phyloP scores from a whole-genome alignment of 2,329 filamentous ascomycete species.

The Aureobasidium sp. region DNA sequence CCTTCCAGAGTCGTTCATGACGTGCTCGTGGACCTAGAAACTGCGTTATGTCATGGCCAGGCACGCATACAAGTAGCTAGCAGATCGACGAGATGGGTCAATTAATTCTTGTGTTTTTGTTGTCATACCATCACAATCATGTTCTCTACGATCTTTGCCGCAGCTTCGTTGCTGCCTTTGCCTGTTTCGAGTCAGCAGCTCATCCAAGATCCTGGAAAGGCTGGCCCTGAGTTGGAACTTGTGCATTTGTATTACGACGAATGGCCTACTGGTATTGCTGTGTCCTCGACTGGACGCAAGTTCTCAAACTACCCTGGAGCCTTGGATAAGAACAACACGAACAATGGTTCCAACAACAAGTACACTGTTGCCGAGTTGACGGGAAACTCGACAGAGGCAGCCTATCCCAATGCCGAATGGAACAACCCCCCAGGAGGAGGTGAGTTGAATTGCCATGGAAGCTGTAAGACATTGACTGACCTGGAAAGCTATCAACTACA shows the following conservation, averaged over 20 bases:
- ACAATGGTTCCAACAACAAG: conserved; percentile 34
- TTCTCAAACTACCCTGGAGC: conserved; percentile 48
- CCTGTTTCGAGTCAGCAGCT: conserved; percentile 14
- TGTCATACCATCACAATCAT: not conserved
- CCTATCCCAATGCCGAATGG: conserved; percentile 38
- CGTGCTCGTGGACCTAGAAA: not conserved
- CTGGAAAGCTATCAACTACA: conserved; percentile 41
- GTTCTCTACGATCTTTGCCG: not conserved
- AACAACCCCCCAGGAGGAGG: conserved; percentile 43
- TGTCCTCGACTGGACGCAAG: conserved; percentile 43
- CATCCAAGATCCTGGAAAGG: conserved; percentile 30
- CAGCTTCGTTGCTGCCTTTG: not conserved
- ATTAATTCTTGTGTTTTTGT: not conserved
- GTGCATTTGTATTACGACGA: conserved; percentile 47
- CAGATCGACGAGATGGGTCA: conserved; percentile 4
- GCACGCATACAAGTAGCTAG: conserved; percentile 13
- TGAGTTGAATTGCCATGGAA: not conserved
- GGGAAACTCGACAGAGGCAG: conserved; percentile 36
- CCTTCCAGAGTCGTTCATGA: conserved; percentile 1
- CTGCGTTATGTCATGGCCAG: not conserved
- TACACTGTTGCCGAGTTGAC: conserved; percentile 45
- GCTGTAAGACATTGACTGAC: not conserved
- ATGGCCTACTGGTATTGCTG: conserved; percentile 46
- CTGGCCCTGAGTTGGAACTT: conserved; percentile 41
- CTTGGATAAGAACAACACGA: conserved; percentile 43